Evolutionary conservation across 345 rosid genomes (phyloP).

Genomic region (Aurinia saxatilis): DNA sequence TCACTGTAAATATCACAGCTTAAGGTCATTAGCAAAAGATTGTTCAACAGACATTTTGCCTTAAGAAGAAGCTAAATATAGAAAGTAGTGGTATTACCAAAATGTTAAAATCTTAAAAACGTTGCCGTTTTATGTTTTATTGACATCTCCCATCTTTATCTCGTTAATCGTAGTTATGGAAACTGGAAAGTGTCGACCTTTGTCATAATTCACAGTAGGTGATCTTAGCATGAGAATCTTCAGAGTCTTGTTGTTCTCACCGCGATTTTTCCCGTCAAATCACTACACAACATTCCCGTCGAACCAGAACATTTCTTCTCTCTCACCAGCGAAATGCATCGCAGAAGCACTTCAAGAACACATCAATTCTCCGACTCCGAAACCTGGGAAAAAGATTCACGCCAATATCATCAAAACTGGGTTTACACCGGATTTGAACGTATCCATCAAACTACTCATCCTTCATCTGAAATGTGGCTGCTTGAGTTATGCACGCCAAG

Average conservation of each 20-base stretch:
- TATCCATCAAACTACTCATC: slow-evolving; percentile 64
- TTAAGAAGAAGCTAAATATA: too few relatives aligned
- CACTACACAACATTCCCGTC: slow-evolving; percentile 9
- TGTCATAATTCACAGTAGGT: not conserved
- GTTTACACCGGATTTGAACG: slow-evolving; percentile 41
- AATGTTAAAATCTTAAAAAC: too few relatives aligned
- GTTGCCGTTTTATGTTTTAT: too few relatives aligned
- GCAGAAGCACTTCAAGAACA: slow-evolving; percentile 58
- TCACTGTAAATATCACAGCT: too few relatives aligned
- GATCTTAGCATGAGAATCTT: slow-evolving; percentile 13
- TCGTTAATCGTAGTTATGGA: not conserved
- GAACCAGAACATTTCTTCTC: slow-evolving; percentile 8
- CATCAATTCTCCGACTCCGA: slow-evolving; percentile 57
- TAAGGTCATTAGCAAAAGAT: too few relatives aligned
- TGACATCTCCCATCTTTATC: not conserved
- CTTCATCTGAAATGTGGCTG: slow-evolving; percentile 48
- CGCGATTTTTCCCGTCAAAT: not conserved
- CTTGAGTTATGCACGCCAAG: slow-evolving; percentile 47
- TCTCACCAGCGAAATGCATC: slow-evolving; percentile 24
- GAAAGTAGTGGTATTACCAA: too few relatives aligned
- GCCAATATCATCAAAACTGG: slow-evolving; percentile 59
- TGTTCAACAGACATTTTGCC: too few relatives aligned
- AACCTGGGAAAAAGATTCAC: slow-evolving; percentile 59
- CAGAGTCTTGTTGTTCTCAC: not conserved
- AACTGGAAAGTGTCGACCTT: slow-evolving; percentile 5